Evolutionary conservation across 2,329 filamentous ascomycete species (phyloP).

Genomic region (Colletotrichum falcatum): DNA sequence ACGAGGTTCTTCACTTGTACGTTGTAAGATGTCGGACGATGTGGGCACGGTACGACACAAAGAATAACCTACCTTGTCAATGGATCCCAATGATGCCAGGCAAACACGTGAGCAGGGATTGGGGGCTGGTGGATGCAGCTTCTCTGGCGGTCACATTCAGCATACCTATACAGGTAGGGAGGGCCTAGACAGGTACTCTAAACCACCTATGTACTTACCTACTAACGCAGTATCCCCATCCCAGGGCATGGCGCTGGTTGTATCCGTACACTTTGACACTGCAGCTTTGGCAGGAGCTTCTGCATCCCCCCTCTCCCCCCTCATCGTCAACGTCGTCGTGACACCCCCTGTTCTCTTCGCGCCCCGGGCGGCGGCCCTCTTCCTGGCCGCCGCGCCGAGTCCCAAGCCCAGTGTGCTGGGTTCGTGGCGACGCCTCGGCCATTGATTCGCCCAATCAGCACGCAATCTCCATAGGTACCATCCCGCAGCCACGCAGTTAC

Average conservation of each 20-base stretch:
- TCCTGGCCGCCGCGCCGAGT: background rate
- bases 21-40: background rate
- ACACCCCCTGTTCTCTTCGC: background rate
- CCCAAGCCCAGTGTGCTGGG: slow-evolving; percentile 18
- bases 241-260: background rate
- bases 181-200: background rate
- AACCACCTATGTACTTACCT: background rate
- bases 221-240: background rate
- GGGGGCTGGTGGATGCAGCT: background rate
- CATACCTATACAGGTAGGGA: background rate
- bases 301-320: too few species aligned
- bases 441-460: slow-evolving; percentile 40
- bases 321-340: background rate
- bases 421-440: slow-evolving; percentile 37
- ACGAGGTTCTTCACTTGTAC: background rate
- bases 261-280: background rate
- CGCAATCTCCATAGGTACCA: slow-evolving; percentile 21
- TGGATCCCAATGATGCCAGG: background rate
- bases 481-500: slow-evolving; percentile 26
- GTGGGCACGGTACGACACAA: background rate
- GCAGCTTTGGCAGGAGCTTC: slow-evolving; percentile 11
- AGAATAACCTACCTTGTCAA: background rate
- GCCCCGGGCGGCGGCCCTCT: slow-evolving; percentile 1
- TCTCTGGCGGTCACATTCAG: background rate
- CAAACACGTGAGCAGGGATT: background rate